Conservation (phyloP, 2,329 filamentous ascomycete species). For the Drechslerella dactyloides region DNA sequence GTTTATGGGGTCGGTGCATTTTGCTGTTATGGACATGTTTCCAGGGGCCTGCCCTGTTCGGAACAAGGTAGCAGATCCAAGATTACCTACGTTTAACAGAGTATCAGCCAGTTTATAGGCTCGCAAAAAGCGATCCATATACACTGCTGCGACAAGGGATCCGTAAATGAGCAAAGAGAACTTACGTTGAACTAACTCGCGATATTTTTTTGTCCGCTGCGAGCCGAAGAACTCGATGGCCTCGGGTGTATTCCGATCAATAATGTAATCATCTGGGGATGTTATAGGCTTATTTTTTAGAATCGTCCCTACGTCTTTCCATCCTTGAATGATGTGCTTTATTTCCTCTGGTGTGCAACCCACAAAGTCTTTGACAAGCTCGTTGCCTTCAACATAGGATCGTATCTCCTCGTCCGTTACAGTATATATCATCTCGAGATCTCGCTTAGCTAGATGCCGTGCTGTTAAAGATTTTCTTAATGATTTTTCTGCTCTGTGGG, state of each 20-base stretch:
- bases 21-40: too few species aligned
- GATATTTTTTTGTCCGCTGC: constrained; percentile 12
- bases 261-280: not conserved
- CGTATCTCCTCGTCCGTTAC: not conserved
- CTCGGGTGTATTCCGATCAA: constrained; percentile 18
- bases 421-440: constrained; percentile 3
- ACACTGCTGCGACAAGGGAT: too few species aligned
- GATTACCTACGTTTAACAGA: too few species aligned
- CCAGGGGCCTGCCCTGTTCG: too few species aligned
- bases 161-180: not conserved
- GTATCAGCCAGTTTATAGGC: too few species aligned
- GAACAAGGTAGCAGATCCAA: too few species aligned
- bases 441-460: not conserved
- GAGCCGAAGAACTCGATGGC: constrained; percentile 20
- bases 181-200: constrained; percentile 1
- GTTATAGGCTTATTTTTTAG: not conserved
- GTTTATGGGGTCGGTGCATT: too few species aligned
- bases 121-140: too few species aligned
- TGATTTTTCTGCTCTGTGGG: too few species aligned
- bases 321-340: constrained; percentile 5
- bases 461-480: not conserved
- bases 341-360: not conserved
- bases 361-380: not conserved
- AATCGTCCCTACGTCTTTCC: not conserved
- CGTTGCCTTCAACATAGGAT: not conserved